Evolutionary conservation across 169 alveolate genomes (phyloP).

Genomic region (Plasmodium gonderi): DNA sequence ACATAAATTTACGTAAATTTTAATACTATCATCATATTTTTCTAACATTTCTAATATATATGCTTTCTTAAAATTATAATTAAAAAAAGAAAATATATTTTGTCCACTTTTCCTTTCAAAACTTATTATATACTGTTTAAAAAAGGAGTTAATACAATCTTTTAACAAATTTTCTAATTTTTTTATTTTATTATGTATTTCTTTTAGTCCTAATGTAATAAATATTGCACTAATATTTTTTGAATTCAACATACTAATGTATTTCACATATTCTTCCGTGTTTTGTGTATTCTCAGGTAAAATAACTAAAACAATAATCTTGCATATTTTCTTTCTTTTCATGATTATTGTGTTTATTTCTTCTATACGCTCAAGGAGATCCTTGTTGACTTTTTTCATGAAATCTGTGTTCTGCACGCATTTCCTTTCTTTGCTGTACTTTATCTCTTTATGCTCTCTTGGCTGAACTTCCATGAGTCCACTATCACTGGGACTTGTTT

Average conservation of each 20-base stretch:
- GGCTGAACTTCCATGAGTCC: no score
- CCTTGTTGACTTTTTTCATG: slow-evolving; percentile 37
- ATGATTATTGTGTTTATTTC: slow-evolving; percentile 56
- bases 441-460: background rate
- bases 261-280: slow-evolving; percentile 57
- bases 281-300: slow-evolving; percentile 57
- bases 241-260: slow-evolving; percentile 46
- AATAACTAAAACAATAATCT: slow-evolving; percentile 48
- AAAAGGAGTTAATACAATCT: slow-evolving; percentile 66
- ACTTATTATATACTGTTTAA: slow-evolving; percentile 61
- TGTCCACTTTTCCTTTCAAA: slow-evolving; percentile 50
- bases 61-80: slow-evolving; percentile 68
- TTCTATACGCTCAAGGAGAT: slow-evolving; percentile 30
- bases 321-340: slow-evolving; percentile 55
- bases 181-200: slow-evolving; percentile 62
- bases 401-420: slow-evolving; percentile 17
- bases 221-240: slow-evolving; percentile 65
- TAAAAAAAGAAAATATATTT: slow-evolving; percentile 38
- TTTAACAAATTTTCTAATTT: slow-evolving; percentile 56
- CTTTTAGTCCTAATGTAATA: slow-evolving; percentile 65
- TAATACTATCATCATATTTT: slow-evolving; percentile 73
- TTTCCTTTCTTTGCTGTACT: background rate
- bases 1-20: slow-evolving; percentile 68
- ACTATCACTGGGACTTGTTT: no score
- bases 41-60: slow-evolving; percentile 63